Percentiles rank a stretch among this genome's conserved stretches.
Conservation (phyloP, 352 stramenopile species). For the Globisporangium irregulare region DNA sequence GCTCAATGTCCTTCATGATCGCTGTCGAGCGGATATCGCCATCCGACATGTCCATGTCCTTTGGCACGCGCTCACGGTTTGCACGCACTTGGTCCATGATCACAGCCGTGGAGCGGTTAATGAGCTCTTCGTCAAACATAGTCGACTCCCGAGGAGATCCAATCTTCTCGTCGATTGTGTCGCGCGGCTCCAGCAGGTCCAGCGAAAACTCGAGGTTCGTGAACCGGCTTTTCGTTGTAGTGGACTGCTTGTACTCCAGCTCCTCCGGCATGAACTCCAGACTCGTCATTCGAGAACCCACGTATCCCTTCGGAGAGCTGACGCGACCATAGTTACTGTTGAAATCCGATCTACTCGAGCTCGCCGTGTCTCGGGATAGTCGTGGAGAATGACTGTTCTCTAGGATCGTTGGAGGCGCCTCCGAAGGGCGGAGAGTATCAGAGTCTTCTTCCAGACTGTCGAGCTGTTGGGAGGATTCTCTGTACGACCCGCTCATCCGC, state of each 20-base stretch:
- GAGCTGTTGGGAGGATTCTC: conserved; percentile 18
- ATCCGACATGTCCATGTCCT: conserved; percentile 9
- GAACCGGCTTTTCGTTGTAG: conserved; percentile 6
- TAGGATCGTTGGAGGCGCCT: not conserved
- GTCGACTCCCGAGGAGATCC: conserved; percentile 21
- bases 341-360: conserved; percentile 21
- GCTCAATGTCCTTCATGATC: conserved; percentile 41
- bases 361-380: conserved; percentile 16
- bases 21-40: conserved; percentile 27
- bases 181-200: conserved; percentile 16
- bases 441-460: conserved; percentile 9
- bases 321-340: conserved; percentile 9
- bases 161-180: conserved; percentile 11
- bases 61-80: conserved; percentile 24
- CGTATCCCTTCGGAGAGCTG: conserved; percentile 7
- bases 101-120: conserved; percentile 45
- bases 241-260: conserved; percentile 2
- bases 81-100: conserved; percentile 45
- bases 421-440: conserved; percentile 2
- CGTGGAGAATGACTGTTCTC: conserved; percentile 11
- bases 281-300: conserved; percentile 5
- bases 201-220: conserved; percentile 17
- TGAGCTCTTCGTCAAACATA: conserved; percentile 42
- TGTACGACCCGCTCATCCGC: conserved; percentile 14
- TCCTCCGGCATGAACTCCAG: conserved; percentile 18